Percentiles rank a stretch among this genome's conserved stretches.
Evolutionary conservation across 148 eudicot species (phyloP).

Genomic region (Amaranthus palmeri): DNA sequence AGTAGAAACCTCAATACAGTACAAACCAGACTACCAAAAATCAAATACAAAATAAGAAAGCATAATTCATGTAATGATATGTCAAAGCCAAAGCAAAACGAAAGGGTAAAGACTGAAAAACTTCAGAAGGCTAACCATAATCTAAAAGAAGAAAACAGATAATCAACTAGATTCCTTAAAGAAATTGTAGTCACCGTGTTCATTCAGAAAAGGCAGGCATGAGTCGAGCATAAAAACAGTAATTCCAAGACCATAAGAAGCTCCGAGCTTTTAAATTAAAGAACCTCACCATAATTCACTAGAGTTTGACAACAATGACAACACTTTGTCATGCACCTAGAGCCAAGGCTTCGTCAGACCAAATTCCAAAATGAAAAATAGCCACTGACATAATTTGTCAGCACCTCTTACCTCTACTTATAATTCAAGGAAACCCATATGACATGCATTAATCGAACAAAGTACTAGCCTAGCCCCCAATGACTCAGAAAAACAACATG

Average conservation of each 20-base stretch:
- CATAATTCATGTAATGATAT: too few species aligned
- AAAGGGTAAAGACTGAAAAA: background rate
- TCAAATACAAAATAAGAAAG: background rate
- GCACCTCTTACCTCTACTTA: conserved; percentile 12
- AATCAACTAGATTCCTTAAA: background rate
- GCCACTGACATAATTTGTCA: background rate
- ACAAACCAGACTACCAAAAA: background rate
- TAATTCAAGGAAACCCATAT: background rate
- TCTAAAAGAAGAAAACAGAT: background rate
- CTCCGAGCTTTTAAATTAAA: background rate
- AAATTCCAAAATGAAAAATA: background rate
- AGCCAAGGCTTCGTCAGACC: background rate
- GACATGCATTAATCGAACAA: conserved; percentile 4
- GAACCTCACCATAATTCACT: background rate
- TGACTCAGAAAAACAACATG: background rate
- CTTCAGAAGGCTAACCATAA: background rate
- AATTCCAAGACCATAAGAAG: background rate
- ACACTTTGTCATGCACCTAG: background rate
- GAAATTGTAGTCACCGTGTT: background rate
- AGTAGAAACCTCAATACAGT: background rate
- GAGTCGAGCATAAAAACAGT: background rate
- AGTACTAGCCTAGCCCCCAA: background rate
- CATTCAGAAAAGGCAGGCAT: background rate
- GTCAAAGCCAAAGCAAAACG: background rate
- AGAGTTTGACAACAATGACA: background rate